Evolutionary conservation across 2,329 filamentous ascomycete genomes (phyloP), one percentile per base, ranked within the genome.

Genomic region (Phyllosticta ampelicida): DNA sequence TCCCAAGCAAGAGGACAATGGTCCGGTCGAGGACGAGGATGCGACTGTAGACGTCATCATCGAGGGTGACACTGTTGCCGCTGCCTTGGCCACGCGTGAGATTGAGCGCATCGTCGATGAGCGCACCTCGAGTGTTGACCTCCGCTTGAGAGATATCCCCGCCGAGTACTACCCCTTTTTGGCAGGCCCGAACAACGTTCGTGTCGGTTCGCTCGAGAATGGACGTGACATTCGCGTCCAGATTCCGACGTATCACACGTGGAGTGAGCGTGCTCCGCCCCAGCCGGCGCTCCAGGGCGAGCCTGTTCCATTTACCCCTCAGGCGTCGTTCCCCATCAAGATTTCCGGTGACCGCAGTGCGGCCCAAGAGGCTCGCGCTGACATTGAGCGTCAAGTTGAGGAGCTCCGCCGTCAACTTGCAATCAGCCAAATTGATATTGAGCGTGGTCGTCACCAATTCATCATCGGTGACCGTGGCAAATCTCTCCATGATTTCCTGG

Each of bases 91-190:
- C 58, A 85, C 85, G 61, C 84, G 88, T 59, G 86, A 89, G 65
- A 94, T 99, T 66, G 80, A 89, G 67, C 86, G 86, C 66, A 96
- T 97, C 69, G 90, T 89, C 58, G 87, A 86, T 65, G 90, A 96
- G 73, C 86, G 90, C 62, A 85, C 88, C 56, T 86, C 89, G 58
- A 92, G 86, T 65, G 82, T 91, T 68, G 94, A 83, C 74, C 80
- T 90, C 59, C 89, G 88, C 65, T 74, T 99, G 63, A 89, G 86
- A 72, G 85, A 86, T 53, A 86, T 99, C 60, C 91, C 94, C 8
- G 83, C 90, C 23, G 90, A 96, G 70, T 95, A 94, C 73, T 99
- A 94, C 74, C 92, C 92, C 55, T 99, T 99, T 77, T 86, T 99
- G 71, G 86, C 90, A 21, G 90, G 90, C 53, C 83, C 86, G 9